Conservation (phyloP, 768 basidiomycete genomes). For the Lactifluus subvellereus region DNA sequence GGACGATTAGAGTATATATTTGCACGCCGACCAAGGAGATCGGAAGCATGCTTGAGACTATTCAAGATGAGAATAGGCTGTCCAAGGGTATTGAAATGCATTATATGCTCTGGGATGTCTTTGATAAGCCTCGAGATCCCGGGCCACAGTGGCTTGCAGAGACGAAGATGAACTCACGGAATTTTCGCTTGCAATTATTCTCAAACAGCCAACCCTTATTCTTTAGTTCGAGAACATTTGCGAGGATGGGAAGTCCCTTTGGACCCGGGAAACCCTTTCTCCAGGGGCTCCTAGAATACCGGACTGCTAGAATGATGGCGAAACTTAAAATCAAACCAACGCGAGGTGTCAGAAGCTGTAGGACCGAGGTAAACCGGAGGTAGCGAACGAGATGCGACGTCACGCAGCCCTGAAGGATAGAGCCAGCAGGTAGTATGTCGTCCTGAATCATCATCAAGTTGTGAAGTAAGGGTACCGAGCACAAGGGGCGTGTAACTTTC, state of each 20-base stretch:
- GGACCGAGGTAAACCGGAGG: neutral
- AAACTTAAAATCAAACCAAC: neutral
- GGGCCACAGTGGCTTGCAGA: too few species aligned
- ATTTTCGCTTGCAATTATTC: neutral
- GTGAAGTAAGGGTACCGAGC: too few species aligned
- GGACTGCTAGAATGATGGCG: neutral
- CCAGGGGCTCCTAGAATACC: too few species aligned
- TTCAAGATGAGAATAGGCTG: conserved; percentile 30
- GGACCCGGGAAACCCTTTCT: too few species aligned
- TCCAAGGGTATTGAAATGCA: conserved; percentile 8
- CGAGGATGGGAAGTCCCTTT: neutral
- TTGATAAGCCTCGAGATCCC: neutral
- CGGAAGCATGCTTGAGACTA: conserved; percentile 30
- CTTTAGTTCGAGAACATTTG: neutral
- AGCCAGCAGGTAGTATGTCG: too few species aligned
- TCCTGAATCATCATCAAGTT: too few species aligned
- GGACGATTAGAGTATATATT: too few species aligned
- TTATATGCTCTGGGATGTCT: neutral
- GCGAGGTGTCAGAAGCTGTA: neutral
- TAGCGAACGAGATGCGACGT: neutral
- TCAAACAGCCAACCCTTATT: conserved; percentile 8
- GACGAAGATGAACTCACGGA: neutral
- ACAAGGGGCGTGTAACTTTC: too few species aligned
- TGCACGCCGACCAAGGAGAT: conserved; percentile 32
- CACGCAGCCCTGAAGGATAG: too few species aligned